Evolutionary conservation across 1,139 yeast species (phyloP).

Genomic region (Blastobotrys persicus): DNA sequence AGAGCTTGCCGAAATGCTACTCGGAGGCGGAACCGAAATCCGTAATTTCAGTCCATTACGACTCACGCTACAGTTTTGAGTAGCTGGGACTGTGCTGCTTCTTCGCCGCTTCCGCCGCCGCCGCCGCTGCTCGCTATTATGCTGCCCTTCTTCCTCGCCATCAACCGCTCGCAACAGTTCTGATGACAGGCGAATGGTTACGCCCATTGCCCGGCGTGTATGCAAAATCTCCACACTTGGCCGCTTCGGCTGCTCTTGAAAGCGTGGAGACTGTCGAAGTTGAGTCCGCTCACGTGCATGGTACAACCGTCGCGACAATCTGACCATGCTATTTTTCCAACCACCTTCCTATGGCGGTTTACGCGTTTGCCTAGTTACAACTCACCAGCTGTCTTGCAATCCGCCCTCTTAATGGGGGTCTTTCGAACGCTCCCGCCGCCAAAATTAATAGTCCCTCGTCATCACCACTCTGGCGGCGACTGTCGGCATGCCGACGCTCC

Average conservation of each 20-base stretch:
- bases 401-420: background rate
- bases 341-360: background rate
- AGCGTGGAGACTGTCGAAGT: background rate
- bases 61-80: background rate
- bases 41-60: slow-evolving; percentile 5
- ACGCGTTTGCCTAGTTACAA: background rate
- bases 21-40: slow-evolving; percentile 5
- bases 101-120: background rate
- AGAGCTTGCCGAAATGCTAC: slow-evolving; percentile 9
- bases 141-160: background rate
- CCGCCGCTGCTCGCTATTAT: slow-evolving; percentile 1
- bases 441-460: background rate
- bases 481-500: too few species aligned
- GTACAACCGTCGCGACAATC: slow-evolving; percentile 14
- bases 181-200: background rate
- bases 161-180: slow-evolving; percentile 1
- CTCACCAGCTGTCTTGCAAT: background rate
- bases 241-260: background rate
- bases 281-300: slow-evolving; percentile 13
- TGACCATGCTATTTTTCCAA: slow-evolving; percentile 12
- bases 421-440: background rate
- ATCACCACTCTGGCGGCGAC: too few species aligned
- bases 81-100: background rate
- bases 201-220: background rate
- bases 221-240: background rate